These are phyloP conservation scores for Eustoma russellianum DNA, from an alignment of 257 asterid genomes.

Conservation along the genomic window DNA sequence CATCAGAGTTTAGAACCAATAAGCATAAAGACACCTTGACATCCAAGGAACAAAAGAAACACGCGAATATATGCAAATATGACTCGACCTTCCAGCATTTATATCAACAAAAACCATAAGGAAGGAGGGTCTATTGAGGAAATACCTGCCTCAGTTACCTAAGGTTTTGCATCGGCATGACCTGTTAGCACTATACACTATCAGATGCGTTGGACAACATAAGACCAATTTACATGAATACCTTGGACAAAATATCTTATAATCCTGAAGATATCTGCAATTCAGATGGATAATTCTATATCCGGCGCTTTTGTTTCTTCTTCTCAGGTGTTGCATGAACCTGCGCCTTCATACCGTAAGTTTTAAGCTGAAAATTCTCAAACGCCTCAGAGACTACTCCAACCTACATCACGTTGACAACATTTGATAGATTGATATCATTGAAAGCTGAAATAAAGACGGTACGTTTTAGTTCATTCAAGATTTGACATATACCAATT, in stretches of 20 bases:
- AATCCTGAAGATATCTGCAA: not conserved
- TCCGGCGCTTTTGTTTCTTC: conserved; percentile 56
- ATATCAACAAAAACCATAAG: no score
- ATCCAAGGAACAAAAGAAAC: no score
- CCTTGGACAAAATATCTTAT: no score
- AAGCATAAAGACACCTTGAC: no score
- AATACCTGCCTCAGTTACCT: not conserved
- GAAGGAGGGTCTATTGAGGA: not conserved
- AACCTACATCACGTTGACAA: conserved; percentile 41
- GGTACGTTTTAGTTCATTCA: no score
- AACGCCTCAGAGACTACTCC: conserved; percentile 73
- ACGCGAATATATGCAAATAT: no score
- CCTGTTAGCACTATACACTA: no score
- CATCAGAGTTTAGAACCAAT: no score
- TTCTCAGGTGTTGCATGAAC: conserved; percentile 75
- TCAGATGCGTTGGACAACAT: no score
- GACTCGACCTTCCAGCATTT: no score
- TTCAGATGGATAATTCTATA: conserved; percentile 10
- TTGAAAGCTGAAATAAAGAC: not conserved
- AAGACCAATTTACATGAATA: no score
- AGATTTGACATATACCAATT: conserved; percentile 42
- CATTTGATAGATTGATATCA: not conserved
- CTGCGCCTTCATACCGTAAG: conserved; percentile 74
- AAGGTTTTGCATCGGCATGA: not conserved
- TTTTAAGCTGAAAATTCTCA: conserved; percentile 79